Base-by-base conservation (phyloP, 805 yeast genomes). In the Yarrowia alimentaria region DNA sequence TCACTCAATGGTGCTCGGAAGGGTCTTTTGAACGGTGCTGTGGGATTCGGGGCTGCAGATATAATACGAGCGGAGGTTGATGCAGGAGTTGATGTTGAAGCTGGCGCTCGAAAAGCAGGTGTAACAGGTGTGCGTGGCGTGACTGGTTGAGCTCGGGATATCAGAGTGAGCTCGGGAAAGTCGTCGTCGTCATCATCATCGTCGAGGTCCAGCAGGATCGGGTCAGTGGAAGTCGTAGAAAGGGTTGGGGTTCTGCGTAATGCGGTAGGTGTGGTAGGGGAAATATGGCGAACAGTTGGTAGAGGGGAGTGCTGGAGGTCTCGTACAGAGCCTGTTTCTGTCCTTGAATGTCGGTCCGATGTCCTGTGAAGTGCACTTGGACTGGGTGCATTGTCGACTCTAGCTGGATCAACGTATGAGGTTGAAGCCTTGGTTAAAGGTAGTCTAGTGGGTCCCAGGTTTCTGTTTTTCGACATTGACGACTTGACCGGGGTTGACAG, bases 31-130 rank as follows among this genome's bases (percentile, higher is more conserved):
- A 28, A 40, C 14, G 47, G 47, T 1, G 47, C 47, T 7, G 19
- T 14, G 28, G 47, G 47, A 25, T 40, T 40, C 1, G 47, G 47
- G 5, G 47, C 47, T 1, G 33, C 33, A 2, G 43, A 37, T 3
- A 37, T n/a, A 13, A 37, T 7, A 5, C 20, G n/a, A 1, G 32
- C 5, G 4, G 14, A 9, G 3, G 45, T 8, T 14, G n/a, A n/a
- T n/a, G n/a, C n/a, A n/a, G n/a, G n/a, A n/a, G n/a, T n/a, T n/a
- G n/a, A n/a, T n/a, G n/a, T n/a, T n/a, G n/a, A n/a, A n/a, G n/a
- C n/a, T n/a, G n/a, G n/a, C n/a, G n/a, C n/a, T n/a, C n/a, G n/a
- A n/a, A n/a, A n/a, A n/a, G n/a, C n/a, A n/a, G n/a, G n/a, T n/a
- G n/a, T n/a, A n/a, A n/a, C n/a, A n/a, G n/a, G n/a, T n/a, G n/a